Conservation (phyloP, 192 early-diverging fungal species). For the Gaertneriomyces semiglobifer region DNA sequence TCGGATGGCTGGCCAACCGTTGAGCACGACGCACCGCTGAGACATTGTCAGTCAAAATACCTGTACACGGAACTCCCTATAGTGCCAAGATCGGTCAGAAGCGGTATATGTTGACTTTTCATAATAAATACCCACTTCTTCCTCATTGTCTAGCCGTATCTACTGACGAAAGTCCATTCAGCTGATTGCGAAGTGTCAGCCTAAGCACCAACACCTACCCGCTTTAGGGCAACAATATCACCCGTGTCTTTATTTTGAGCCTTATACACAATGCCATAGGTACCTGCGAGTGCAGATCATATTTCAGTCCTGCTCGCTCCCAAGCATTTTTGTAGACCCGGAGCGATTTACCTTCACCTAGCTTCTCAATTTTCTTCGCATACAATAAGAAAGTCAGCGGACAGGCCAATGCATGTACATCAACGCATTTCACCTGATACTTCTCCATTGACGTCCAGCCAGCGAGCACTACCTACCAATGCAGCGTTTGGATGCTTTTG, state of each 20-base stretch:
- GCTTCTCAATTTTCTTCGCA: conserved; percentile 92
- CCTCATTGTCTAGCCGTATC: conserved; percentile 53
- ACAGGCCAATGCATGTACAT: neutral
- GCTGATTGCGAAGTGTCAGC: conserved; percentile 31
- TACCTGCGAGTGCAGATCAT: conserved; percentile 35
- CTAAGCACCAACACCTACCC: conserved; percentile 52
- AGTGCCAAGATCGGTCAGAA: neutral
- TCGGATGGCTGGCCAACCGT: conserved; percentile 59
- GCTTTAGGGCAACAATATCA: conserved; percentile 97
- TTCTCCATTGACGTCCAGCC: conserved; percentile 14
- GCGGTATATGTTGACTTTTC: conserved; percentile 35
- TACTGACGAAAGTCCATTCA: conserved; percentile 12
- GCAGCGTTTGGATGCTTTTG: too few relatives aligned
- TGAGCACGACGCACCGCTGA: neutral
- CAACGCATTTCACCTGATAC: conserved; percentile 14
- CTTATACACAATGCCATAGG: conserved; percentile 99
- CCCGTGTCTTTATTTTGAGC: conserved; percentile 92
- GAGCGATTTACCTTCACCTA: conserved; percentile 72
- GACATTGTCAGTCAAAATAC: conserved; percentile 30
- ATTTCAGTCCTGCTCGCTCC: neutral
- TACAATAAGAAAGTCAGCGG: neutral
- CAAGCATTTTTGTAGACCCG: conserved; percentile 2
- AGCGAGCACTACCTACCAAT: neutral
- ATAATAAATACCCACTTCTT: conserved; percentile 20
- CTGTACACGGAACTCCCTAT: conserved; percentile 49